Conservation (phyloP, 768 basidiomycete species). For the Symmetrospora coprosmae region DNA sequence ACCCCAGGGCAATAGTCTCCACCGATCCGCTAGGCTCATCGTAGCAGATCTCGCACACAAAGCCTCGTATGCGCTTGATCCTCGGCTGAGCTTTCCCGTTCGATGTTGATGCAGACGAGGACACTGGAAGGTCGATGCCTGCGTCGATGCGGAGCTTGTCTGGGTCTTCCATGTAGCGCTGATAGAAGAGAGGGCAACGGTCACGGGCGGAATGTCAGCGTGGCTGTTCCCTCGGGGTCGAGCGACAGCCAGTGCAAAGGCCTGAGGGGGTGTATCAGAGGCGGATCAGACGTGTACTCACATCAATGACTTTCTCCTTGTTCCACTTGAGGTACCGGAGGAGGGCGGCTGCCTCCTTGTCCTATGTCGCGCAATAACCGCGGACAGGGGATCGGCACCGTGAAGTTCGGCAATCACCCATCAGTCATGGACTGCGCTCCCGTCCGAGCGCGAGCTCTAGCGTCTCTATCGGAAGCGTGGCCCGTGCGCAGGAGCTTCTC, state of each 20-base stretch:
- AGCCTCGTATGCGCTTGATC: conserved; percentile 42
- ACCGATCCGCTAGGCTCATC: conserved; percentile 49
- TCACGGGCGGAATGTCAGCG: background rate
- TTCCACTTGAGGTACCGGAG: conserved; percentile 83
- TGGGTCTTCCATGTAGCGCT: conserved; percentile 75
- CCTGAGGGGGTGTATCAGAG: background rate
- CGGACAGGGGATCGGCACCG: too few species aligned
- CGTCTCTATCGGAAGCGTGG: background rate
- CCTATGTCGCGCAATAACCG: too few species aligned
- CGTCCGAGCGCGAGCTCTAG: too few species aligned
- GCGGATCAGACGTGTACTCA: conserved; percentile 33
- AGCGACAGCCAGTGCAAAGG: background rate
- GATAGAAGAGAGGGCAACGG: background rate
- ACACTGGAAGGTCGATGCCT: conserved; percentile 46
- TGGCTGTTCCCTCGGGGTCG: background rate
- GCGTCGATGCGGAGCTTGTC: conserved; percentile 56
- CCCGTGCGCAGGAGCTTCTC: conserved; percentile 35
- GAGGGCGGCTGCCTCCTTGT: conserved; percentile 56
- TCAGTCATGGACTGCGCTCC: too few species aligned
- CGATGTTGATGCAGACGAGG: conserved; percentile 23
- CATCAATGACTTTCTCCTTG: conserved; percentile 86
- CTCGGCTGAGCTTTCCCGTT: conserved; percentile 32
- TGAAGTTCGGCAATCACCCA: too few species aligned
- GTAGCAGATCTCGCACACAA: conserved; percentile 88
- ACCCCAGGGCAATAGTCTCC: conserved; percentile 56